phyloP scores from a whole-genome alignment of 2,329 filamentous ascomycete genomes.

The Colletotrichum salicis region DNA sequence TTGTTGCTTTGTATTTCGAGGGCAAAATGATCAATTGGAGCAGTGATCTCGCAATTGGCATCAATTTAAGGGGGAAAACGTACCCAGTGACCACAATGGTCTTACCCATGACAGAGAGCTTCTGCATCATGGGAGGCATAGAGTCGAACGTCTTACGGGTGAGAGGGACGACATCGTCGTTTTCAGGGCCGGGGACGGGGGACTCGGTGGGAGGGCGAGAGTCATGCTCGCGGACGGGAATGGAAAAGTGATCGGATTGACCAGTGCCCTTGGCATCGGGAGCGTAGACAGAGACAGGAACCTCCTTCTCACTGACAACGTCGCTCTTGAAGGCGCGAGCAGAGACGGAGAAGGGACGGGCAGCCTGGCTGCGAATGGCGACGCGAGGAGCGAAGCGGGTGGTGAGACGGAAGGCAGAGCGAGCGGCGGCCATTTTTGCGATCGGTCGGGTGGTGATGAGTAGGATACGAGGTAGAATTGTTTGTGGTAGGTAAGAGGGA shows the following conservation, averaged over 20 bases:
- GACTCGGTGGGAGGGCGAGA: conserved; percentile 55
- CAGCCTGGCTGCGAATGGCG: conserved; percentile 42
- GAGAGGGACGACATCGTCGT: conserved; percentile 62
- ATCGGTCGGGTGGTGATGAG: not conserved
- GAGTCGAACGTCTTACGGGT: conserved; percentile 62
- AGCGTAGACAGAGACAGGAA: conserved; percentile 66
- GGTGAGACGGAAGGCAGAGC: conserved; percentile 32
- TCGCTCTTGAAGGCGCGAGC: conserved; percentile 56
- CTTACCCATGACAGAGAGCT: conserved; percentile 76
- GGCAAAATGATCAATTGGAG: not conserved
- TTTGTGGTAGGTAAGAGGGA: not conserved
- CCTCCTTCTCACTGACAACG: conserved; percentile 66
- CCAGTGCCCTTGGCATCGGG: conserved; percentile 57
- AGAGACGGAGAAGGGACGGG: conserved; percentile 50
- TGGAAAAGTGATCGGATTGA: conserved; percentile 63
- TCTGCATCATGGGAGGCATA: conserved; percentile 71
- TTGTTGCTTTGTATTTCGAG: no score
- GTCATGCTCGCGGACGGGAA: conserved; percentile 57
- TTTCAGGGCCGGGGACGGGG: conserved; percentile 51
- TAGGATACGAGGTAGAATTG: not conserved
- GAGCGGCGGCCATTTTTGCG: conserved; percentile 28
- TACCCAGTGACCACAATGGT: conserved; percentile 79
- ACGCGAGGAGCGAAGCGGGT: conserved; percentile 42
- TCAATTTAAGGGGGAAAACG: conserved; percentile 40
- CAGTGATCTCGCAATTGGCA: not conserved